phyloP scores from a whole-genome alignment of 2,329 filamentous ascomycete species.

The Pochonia chlamydosporia region DNA sequence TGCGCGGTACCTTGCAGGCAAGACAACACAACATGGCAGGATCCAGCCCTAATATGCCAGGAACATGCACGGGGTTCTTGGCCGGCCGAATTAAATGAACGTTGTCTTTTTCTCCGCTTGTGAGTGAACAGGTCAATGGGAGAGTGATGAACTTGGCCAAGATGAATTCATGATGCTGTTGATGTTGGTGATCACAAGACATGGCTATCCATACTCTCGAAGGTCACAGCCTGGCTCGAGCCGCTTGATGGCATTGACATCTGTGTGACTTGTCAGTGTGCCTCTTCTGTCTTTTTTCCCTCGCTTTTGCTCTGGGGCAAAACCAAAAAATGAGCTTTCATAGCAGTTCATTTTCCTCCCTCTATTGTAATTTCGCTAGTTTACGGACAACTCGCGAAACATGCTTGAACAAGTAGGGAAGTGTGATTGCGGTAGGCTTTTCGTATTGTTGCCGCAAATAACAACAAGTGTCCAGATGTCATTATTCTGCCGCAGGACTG shows the following conservation, averaged over 20 bases:
- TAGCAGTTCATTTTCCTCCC: too few species aligned
- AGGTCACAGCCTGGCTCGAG: background rate
- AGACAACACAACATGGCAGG: background rate
- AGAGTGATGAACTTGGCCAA: background rate
- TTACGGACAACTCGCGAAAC: too few species aligned
- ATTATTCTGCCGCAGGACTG: too few species aligned
- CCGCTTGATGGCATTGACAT: background rate
- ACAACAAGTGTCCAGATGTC: too few species aligned
- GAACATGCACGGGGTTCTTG: background rate
- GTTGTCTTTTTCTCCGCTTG: background rate
- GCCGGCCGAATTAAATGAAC: background rate
- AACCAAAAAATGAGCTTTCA: too few species aligned
- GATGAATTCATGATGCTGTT: background rate
- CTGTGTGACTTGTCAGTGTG: background rate
- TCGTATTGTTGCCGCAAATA: too few species aligned
- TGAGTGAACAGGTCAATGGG: background rate
- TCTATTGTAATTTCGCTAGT: too few species aligned
- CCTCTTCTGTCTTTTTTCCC: too few species aligned
- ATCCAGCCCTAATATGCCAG: background rate
- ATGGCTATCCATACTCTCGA: background rate
- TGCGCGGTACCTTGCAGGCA: constrained; percentile 3
- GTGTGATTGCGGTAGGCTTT: too few species aligned
- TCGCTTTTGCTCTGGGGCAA: too few species aligned
- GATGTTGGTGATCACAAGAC: background rate
- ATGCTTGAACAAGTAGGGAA: too few species aligned